These are phyloP conservation scores for Arachis monticola DNA, from an alignment of 331 rosid genomes.

Conservation along the genomic window DNA sequence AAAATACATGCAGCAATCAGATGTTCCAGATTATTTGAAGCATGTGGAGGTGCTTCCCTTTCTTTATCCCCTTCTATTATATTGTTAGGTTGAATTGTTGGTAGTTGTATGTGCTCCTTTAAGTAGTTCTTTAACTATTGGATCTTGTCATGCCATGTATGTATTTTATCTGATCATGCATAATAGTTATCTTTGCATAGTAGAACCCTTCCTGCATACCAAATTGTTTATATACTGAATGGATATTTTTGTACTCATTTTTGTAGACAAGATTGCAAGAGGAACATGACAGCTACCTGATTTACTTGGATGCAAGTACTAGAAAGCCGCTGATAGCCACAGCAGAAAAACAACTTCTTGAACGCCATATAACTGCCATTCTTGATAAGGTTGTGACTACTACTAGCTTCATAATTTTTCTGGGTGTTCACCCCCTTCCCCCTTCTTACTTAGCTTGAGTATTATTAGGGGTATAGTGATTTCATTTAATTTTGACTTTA, in stretches of 20 bases:
- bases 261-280: slow-evolving; percentile 92
- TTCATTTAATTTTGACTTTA: too few species aligned
- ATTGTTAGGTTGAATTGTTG: slow-evolving; percentile 29
- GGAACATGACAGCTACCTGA: slow-evolving; percentile 93
- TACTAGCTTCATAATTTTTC: not conserved
- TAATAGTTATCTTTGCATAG: too few species aligned
- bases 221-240: too few species aligned
- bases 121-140: too few species aligned
- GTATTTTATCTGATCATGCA: too few species aligned
- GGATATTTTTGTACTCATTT: not conserved
- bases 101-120: not conserved
- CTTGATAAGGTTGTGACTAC: slow-evolving; percentile 80
- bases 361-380: slow-evolving; percentile 89
- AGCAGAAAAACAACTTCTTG: slow-evolving; percentile 94
- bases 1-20: slow-evolving; percentile 12
- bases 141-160: too few species aligned
- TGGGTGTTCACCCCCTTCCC: not conserved
- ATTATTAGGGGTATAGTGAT: too few species aligned
- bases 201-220: too few species aligned
- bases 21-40: slow-evolving; percentile 96
- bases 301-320: slow-evolving; percentile 92
- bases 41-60: slow-evolving; percentile 88
- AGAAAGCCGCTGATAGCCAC: slow-evolving; percentile 89
- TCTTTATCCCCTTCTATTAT: slow-evolving; percentile 26
- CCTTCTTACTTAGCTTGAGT: too few species aligned